Percentiles rank a stretch among this genome's conserved stretches.
Evolutionary conservation across 2,329 filamentous ascomycete species (phyloP).

Genomic region (Tricladium varicosporioides): DNA sequence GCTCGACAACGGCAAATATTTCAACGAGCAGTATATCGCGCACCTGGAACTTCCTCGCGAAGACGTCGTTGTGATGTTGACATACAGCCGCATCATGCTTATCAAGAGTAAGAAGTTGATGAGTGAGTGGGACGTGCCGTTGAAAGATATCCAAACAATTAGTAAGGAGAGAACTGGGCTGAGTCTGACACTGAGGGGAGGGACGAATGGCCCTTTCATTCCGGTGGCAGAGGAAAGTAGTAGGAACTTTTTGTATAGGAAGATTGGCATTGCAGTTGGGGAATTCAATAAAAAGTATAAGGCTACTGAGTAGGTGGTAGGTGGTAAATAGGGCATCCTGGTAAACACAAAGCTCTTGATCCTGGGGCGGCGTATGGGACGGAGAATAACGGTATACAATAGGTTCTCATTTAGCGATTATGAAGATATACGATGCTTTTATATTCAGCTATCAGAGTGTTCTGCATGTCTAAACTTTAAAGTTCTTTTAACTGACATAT

Average conservation of each 20-base stretch:
- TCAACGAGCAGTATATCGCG: slow-evolving; percentile 95
- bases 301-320: slow-evolving; percentile 29
- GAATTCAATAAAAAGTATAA: slow-evolving; percentile 62
- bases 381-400: too few relatives aligned
- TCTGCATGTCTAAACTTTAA: too few relatives aligned
- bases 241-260: slow-evolving; percentile 60
- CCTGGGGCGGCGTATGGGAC: too few relatives aligned
- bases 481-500: too few relatives aligned
- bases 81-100: slow-evolving; percentile 82
- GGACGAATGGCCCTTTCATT: slow-evolving; percentile 90
- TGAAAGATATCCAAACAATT: slow-evolving; percentile 96
- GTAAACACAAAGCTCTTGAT: too few relatives aligned
- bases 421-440: too few relatives aligned
- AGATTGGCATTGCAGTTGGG: slow-evolving; percentile 64
- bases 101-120: slow-evolving; percentile 82
- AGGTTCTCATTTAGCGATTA: too few relatives aligned
- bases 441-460: too few relatives aligned
- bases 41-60: slow-evolving; percentile 88
- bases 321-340: too few relatives aligned
- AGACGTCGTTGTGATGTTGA: slow-evolving; percentile 88
- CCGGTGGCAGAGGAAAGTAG: slow-evolving; percentile 86
- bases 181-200: slow-evolving; percentile 82
- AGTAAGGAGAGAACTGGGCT: slow-evolving; percentile 94
- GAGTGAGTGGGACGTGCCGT: slow-evolving; percentile 92
- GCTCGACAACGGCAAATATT: slow-evolving; percentile 94